Conservation (phyloP, 805 yeast species). For the Candida patagonica region DNA sequence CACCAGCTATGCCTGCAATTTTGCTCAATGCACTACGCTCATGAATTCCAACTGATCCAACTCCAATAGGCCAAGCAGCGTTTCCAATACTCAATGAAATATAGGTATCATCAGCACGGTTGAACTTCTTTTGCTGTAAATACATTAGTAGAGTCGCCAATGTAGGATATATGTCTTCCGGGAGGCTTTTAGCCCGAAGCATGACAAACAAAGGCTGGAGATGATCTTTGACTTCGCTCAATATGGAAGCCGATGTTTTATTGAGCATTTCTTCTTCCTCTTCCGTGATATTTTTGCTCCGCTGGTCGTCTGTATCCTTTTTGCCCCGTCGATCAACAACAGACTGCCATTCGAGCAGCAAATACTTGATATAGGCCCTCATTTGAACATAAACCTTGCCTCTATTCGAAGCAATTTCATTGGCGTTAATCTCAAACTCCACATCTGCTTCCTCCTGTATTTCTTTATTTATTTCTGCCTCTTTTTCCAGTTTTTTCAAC, state of each 20-base stretch:
- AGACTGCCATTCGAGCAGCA: conserved; percentile 32
- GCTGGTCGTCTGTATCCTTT: background rate
- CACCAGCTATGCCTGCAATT: conserved; percentile 39
- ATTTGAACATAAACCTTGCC: conserved; percentile 32
- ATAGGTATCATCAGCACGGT: conserved; percentile 56
- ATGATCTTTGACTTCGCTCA: conserved; percentile 40
- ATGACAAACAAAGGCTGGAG: conserved; percentile 45
- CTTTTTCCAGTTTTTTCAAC: conserved; percentile 10
- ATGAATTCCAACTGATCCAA: conserved; percentile 70
- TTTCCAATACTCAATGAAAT: conserved; percentile 74
- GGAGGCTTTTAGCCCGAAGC: conserved; percentile 38
- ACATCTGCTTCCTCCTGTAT: conserved; percentile 24
- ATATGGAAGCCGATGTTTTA: conserved; percentile 22
- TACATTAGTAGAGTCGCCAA: conserved; percentile 51
- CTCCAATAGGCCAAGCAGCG: conserved; percentile 90
- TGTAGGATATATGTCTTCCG: conserved; percentile 38
- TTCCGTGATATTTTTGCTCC: no score
- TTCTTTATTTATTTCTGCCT: conserved; percentile 20
- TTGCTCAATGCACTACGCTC: conserved; percentile 55
- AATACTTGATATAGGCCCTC: conserved; percentile 38
- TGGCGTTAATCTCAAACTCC: conserved; percentile 2
- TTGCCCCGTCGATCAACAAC: conserved; percentile 27
- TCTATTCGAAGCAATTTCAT: conserved; percentile 19
- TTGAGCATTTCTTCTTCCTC: conserved; percentile 6
- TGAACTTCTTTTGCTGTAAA: conserved; percentile 45